Evolutionary conservation across 139 green algal species (phyloP).

Genomic region (Chlamydomonas sp.): DNA sequence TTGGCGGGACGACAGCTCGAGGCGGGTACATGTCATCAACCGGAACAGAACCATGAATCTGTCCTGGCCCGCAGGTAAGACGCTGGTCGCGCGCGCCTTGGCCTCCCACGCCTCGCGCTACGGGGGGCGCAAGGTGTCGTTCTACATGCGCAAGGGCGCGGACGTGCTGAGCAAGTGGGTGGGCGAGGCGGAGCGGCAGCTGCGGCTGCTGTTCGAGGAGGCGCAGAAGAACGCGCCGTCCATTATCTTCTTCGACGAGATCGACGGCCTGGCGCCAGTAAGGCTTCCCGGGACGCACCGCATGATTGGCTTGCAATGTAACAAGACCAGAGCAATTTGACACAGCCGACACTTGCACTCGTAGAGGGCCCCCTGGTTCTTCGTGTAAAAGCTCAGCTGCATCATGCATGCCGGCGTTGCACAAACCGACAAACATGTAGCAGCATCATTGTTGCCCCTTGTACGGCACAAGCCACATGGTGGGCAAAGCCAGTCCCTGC

Average conservation of each 20-base stretch:
- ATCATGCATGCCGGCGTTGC: too few relatives aligned
- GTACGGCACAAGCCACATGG: neutral
- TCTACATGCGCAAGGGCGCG: slow-evolving; percentile 97
- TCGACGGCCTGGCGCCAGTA: slow-evolving; percentile 89
- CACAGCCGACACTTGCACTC: too few relatives aligned
- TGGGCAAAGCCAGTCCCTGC: slow-evolving; percentile 40
- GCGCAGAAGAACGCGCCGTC: slow-evolving; percentile 68
- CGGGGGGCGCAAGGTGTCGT: slow-evolving; percentile 72
- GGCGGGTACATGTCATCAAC: too few relatives aligned
- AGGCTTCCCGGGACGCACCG: neutral
- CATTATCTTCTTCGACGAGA: slow-evolving; percentile 96
- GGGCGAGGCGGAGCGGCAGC: slow-evolving; percentile 92
- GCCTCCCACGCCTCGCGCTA: slow-evolving; percentile 77
- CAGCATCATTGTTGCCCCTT: neutral
- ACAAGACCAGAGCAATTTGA: too few relatives aligned
- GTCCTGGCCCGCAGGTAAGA: slow-evolving; percentile 85
- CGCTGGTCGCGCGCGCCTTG: slow-evolving; percentile 91
- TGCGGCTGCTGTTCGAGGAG: slow-evolving; percentile 95
- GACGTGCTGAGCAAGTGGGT: slow-evolving; percentile 97
- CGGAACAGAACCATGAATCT: neutral
- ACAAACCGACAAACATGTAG: too few relatives aligned
- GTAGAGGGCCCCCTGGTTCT: neutral
- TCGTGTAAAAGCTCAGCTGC: too few relatives aligned
- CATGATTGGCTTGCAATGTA: neutral
- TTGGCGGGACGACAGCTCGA: too few relatives aligned